Evolutionary conservation across 208 protist species (phyloP).

Genomic region (Crithidia brevicula): DNA sequence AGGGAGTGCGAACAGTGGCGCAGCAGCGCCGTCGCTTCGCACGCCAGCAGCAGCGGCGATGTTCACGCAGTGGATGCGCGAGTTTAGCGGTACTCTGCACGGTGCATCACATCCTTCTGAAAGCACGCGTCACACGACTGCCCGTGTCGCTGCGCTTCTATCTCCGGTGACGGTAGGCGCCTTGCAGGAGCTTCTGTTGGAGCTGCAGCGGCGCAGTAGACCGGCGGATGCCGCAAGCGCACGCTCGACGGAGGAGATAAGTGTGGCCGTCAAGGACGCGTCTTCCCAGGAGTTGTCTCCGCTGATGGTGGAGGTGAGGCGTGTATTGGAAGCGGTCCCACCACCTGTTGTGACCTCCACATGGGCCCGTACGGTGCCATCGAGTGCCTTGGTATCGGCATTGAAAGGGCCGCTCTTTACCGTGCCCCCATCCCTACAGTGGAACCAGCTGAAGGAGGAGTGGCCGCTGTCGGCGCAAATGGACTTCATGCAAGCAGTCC

Average conservation of each 20-base stretch:
- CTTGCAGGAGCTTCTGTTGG: slow-evolving; percentile 20
- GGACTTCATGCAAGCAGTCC: neutral
- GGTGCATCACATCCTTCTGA: neutral
- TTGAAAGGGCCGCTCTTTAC: neutral
- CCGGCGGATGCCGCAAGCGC: no score
- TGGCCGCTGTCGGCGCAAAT: slow-evolving; percentile 9
- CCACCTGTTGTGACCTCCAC: neutral
- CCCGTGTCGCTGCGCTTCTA: neutral
- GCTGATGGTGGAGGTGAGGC: neutral
- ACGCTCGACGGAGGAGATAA: no score
- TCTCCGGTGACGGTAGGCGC: slow-evolving; percentile 15
- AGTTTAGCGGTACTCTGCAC: neutral
- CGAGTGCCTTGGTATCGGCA: neutral
- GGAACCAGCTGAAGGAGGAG: slow-evolving; percentile 9
- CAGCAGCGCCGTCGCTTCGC: neutral
- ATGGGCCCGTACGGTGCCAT: neutral
- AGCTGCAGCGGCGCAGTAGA: slow-evolving; percentile 1
- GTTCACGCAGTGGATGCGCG: slow-evolving; percentile 18
- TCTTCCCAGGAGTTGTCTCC: neutral
- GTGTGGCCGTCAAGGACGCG: no score
- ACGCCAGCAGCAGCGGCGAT: slow-evolving; percentile 17
- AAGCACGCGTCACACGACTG: neutral
- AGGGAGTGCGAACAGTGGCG: neutral
- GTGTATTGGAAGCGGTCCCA: neutral
- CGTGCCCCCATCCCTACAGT: slow-evolving; percentile 20